phyloP scores from a whole-genome alignment of 768 basidiomycete species.

The Tylopilus plumbeoviolaceoides region DNA sequence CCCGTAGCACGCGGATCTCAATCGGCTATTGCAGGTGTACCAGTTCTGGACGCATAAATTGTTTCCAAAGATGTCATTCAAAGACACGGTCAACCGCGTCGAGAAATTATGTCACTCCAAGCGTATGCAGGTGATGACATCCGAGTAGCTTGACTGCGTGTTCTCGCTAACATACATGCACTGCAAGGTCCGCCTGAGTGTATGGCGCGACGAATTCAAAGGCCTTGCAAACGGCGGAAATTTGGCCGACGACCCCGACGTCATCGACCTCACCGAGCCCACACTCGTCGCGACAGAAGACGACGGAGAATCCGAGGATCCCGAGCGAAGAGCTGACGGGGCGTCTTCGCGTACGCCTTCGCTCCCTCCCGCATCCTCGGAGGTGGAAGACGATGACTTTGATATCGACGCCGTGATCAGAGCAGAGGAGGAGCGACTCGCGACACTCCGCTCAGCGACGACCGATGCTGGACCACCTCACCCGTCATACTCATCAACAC shows the following conservation, averaged over 20 bases:
- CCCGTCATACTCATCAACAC: neutral
- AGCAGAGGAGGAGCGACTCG: conserved; percentile 38
- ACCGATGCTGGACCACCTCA: conserved; percentile 1
- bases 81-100: conserved; percentile 78
- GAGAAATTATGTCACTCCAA: conserved; percentile 87
- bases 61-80: conserved; percentile 86
- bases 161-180: conserved; percentile 7
- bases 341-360: conserved; percentile 39
- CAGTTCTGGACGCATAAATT: conserved; percentile 94
- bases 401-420: conserved; percentile 51
- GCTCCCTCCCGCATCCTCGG: conserved; percentile 39
- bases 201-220: conserved; percentile 71
- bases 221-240: conserved; percentile 38
- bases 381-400: conserved; percentile 42
- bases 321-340: conserved; percentile 16
- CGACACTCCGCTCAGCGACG: conserved; percentile 18
- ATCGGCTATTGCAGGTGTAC: conserved; percentile 75
- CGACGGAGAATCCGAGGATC: conserved; percentile 14
- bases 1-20: conserved; percentile 71
- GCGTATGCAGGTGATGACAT: conserved; percentile 69
- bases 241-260: conserved; percentile 15
- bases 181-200: conserved; percentile 60
- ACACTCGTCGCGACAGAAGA: conserved; percentile 27
- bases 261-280: conserved; percentile 30
- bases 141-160: neutral